Evolutionary conservation across 2,329 filamentous ascomycete genomes (phyloP), one percentile per base, ranked within the genome.

Genomic region (Penicillium sp.): DNA sequence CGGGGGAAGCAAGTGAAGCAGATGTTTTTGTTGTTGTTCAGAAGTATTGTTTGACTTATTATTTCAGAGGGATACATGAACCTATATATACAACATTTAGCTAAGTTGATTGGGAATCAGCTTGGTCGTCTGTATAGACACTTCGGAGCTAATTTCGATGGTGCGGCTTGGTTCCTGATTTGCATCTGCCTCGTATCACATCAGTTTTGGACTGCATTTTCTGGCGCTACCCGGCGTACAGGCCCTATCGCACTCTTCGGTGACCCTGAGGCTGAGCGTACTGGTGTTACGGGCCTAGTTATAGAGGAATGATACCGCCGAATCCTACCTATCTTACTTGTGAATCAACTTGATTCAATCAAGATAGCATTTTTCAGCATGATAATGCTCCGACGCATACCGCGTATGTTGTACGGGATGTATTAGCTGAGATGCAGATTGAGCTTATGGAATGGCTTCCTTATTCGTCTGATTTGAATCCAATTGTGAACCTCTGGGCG

Each of bases 141-240:
- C n/a, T n/a, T n/a, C n/a, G n/a, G n/a, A n/a, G n/a, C n/a, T n/a
- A n/a, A n/a, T n/a, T n/a, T n/a, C n/a, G n/a, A n/a, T n/a, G n/a
- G n/a, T n/a, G n/a, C n/a, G n/a, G n/a, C n/a, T n/a, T n/a, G n/a
- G n/a, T n/a, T n/a, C n/a, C n/a, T n/a, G n/a, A n/a, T n/a, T n/a
- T n/a, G n/a, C n/a, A n/a, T n/a, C n/a, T n/a, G n/a, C n/a, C n/a
- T n/a, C n/a, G n/a, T n/a, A n/a, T n/a, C n/a, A n/a, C n/a, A n/a
- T n/a, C n/a, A n/a, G n/a, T n/a, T n/a, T n/a, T 62, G 14, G 60
- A 53, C 53, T 54, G 47, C 51, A 26, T 61, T 61, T 57, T 43
- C 26, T 2, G 46, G 42, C 1, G 32, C 43, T 43, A 6, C 8
- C 7, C 14, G 29, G 7, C 44, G 48, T 13, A 56, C 42, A 16